Conservation (phyloP, 352 stramenopile species). For the Pythium inflatum region DNA sequence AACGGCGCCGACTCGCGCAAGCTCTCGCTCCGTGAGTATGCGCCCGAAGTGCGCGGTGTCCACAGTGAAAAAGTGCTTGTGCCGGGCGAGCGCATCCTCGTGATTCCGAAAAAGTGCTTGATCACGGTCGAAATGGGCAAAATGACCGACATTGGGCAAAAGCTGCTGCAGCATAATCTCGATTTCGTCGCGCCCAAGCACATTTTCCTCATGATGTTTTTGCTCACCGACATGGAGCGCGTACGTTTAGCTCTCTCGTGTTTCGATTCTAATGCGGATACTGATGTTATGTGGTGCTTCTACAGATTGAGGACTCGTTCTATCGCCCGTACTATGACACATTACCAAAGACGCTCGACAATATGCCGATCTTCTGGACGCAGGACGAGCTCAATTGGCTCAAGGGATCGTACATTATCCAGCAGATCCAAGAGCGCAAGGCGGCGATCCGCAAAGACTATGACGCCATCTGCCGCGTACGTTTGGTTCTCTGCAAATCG, state of each 20-base stretch:
- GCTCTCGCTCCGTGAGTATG: conserved; percentile 86
- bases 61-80: conserved; percentile 89
- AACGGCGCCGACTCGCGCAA: conserved; percentile 81
- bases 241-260: conserved; percentile 32
- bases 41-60: conserved; percentile 91
- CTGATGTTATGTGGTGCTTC: not conserved
- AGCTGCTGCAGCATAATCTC: conserved; percentile 92
- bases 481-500: not conserved
- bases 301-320: conserved; percentile 76
- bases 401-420: conserved; percentile 90
- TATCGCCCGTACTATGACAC: conserved; percentile 98
- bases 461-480: conserved; percentile 91
- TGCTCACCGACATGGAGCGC: conserved; percentile 96
- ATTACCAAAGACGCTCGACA: conserved; percentile 93
- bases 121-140: conserved; percentile 99
- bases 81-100: conserved; percentile 87
- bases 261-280: not conserved
- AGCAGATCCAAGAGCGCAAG: conserved; percentile 96
- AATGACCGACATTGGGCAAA: conserved; percentile 93
- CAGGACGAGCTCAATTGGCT: conserved; percentile 93
- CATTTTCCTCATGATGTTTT: conserved; percentile 99
- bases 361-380: conserved; percentile 99
- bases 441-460: conserved; percentile 98
- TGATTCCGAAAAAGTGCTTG: conserved; percentile 95
- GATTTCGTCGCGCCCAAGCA: conserved; percentile 99